Evolutionary conservation across 1,139 yeast species (phyloP), one percentile per base, ranked within the genome.

Genomic region (Zhuliangozyma blackwelliae): DNA sequence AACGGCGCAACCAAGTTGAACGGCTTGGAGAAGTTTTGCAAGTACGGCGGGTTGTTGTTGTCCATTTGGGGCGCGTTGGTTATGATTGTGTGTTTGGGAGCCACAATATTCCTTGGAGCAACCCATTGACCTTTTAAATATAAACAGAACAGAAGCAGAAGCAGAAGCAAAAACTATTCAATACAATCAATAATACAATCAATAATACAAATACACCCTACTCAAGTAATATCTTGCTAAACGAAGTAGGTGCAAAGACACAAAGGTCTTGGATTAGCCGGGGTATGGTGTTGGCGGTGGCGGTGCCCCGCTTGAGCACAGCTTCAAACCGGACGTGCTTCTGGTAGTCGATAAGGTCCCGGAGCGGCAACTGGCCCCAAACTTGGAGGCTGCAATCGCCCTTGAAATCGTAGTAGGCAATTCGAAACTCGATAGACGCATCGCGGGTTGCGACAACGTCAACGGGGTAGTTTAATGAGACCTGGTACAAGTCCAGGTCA

Each of bases 61-160:
- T 61, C 82, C 9, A 50, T 77, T 5, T 88, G 95, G 90, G 97
- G 97, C 1, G 52, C 80, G 4, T 40, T 74, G 10, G 94, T 90
- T 22, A 83, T 88, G 86, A 60, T 81, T 27, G 81, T 88, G 4
- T 88, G 96, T 46, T 68, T 90, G 36, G 68, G 81, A 21, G 88
- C 90, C 5, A 85, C 94, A 25, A 65, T 89, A 5, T 73, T 81
- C 49, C 63, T 81, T 27, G 82, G 82, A 2, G 81, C 82, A 7
- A 65, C 68, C 10, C 75, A 70, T 45, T 70, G 52, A 39, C 3
- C 7, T 22, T 3, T 2, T 7, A 9, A 22, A 11, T 2, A 29
- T 13, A 16, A 7, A 27, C 29, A 27, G 10, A 25, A 10, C 10
- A 25, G n/a, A n/a, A n/a, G n/a, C n/a, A n/a, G n/a, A n/a, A n/a